A percentile compares a stretch with the other conserved stretches of the same genome.
These are phyloP conservation scores for Populus pruinosa DNA, from an alignment of 345 rosid genomes.

Conservation along the genomic window DNA sequence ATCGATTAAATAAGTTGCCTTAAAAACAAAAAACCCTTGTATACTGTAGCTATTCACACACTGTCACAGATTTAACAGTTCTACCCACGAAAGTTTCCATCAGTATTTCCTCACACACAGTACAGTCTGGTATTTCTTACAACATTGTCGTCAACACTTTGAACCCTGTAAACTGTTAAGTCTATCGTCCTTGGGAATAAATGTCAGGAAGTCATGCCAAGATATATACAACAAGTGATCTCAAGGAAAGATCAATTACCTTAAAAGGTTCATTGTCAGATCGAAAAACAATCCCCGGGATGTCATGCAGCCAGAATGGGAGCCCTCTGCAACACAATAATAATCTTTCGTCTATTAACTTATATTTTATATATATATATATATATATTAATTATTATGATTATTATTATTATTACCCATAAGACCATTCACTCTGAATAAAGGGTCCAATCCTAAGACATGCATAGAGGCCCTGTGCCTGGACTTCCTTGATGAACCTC, in stretches of 20 bases:
- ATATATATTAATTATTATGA: not conserved
- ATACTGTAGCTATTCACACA: too few species aligned
- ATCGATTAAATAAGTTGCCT: not conserved
- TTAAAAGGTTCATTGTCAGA: constrained; percentile 23
- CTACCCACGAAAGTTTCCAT: too few species aligned
- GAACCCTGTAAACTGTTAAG: too few species aligned
- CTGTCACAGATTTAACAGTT: too few species aligned
- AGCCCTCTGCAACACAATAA: constrained; percentile 11
- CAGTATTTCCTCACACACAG: too few species aligned
- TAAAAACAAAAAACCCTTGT: too few species aligned
- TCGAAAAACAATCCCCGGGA: constrained; percentile 17
- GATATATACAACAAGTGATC: not conserved
- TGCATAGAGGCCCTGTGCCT: constrained; percentile 75
- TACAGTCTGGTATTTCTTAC: too few species aligned
- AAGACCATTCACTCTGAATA: constrained; percentile 82
- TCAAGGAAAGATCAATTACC: not conserved
- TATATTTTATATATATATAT: not conserved
- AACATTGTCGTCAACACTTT: too few species aligned
- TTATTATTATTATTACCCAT: constrained; percentile 50
- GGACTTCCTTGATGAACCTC: constrained; percentile 69
- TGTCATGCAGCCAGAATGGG: constrained; percentile 21
- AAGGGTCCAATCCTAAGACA: constrained; percentile 88
- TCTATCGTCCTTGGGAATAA: too few species aligned
- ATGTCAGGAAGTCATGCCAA: too few species aligned
- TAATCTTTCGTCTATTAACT: not conserved